Evolutionary conservation across 1,284 basidiomycete genomes (phyloP).

Genomic region (Ganoderma multipileum): DNA sequence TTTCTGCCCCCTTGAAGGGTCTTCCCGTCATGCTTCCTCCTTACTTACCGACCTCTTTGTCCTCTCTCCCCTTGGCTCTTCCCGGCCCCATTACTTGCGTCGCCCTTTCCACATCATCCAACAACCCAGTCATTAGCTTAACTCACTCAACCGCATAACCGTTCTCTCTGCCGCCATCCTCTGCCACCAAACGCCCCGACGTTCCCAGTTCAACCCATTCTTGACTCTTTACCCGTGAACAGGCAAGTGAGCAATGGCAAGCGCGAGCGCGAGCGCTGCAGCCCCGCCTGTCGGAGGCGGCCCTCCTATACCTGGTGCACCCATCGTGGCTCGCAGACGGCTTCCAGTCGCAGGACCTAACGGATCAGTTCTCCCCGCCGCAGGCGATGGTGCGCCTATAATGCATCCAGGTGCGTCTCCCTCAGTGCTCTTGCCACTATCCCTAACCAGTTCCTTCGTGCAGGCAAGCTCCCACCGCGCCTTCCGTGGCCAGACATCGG

Average conservation of each 20-base stretch:
- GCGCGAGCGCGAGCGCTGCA: conserved; percentile 31
- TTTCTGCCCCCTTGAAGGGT: too few species aligned
- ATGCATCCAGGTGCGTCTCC: conserved; percentile 43
- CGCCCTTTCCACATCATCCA: neutral
- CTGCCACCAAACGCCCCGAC: neutral
- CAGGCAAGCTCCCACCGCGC: conserved; percentile 50
- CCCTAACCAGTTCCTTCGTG: conserved; percentile 23
- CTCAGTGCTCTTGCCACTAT: conserved; percentile 10
- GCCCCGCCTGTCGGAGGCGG: conserved; percentile 15
- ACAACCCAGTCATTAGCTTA: neutral
- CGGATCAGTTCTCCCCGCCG: conserved; percentile 23
- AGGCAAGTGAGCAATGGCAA: conserved; percentile 26
- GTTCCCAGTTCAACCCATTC: neutral
- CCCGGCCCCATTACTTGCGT: neutral
- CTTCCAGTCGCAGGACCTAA: conserved; percentile 15
- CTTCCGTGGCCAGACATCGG: conserved; percentile 84
- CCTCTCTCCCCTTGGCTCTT: neutral
- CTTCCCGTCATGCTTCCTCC: too few species aligned
- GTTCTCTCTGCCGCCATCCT: neutral
- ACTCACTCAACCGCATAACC: neutral
- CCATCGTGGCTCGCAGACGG: conserved; percentile 25
- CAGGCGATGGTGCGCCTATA: conserved; percentile 44
- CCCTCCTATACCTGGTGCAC: conserved; percentile 11
- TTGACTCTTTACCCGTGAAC: neutral
- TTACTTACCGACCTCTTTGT: neutral